Evolutionary conservation across 2,329 filamentous ascomycete genomes (phyloP).

Genomic region (Hirsutella minnesotensis): DNA sequence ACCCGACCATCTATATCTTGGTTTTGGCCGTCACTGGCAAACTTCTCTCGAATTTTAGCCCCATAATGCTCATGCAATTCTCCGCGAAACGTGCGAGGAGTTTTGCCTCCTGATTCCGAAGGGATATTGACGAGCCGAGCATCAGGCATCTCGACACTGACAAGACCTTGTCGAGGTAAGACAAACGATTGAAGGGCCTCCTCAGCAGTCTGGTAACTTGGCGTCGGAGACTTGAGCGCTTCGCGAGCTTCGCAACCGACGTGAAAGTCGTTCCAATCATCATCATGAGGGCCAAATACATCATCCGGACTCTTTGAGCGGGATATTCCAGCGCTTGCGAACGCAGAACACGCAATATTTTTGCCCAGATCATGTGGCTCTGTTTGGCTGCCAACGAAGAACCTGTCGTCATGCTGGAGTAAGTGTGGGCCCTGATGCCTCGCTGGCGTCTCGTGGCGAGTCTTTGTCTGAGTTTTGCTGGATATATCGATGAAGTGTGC

Average conservation of each 20-base stretch:
- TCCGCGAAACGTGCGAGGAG: no score
- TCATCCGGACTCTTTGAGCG: neutral
- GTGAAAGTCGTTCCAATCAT: neutral
- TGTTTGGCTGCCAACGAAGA: neutral
- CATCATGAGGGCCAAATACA: neutral
- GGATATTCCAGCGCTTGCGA: neutral
- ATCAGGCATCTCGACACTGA: no score
- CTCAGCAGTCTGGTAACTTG: neutral
- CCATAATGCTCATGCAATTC: no score
- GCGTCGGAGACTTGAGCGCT: neutral
- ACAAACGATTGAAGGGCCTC: no score
- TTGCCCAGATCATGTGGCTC: slow-evolving; percentile 1
- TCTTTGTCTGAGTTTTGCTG: slow-evolving; percentile 3
- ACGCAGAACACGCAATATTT: neutral
- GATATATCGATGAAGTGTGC: neutral
- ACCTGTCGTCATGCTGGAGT: neutral
- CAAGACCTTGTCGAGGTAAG: no score
- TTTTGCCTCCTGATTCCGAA: no score
- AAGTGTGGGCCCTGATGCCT: neutral
- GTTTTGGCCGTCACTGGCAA: no score
- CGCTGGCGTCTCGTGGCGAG: neutral
- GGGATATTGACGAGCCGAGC: no score
- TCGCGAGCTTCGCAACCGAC: neutral
- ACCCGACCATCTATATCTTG: no score
- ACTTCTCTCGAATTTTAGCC: no score